Evolutionary conservation across 768 basidiomycete genomes (phyloP).

Genomic region (Leccinum rimulosum): DNA sequence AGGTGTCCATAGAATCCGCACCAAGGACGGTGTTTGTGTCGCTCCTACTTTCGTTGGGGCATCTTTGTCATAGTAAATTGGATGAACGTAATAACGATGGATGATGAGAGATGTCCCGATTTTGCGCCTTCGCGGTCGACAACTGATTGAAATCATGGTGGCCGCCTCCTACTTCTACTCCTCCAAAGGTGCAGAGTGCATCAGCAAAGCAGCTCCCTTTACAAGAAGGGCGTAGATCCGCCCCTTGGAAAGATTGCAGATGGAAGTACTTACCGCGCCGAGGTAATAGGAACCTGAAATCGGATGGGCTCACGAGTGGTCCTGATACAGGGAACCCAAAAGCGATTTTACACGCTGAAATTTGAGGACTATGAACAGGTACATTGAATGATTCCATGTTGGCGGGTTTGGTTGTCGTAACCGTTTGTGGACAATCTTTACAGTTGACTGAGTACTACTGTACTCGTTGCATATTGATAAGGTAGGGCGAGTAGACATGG

Average conservation of each 20-base stretch:
- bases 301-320: constrained; percentile 6
- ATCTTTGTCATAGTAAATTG: constrained; percentile 69
- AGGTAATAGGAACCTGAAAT: constrained; percentile 50
- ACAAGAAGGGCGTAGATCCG: constrained; percentile 68
- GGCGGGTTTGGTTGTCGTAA: constrained; percentile 71
- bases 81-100: constrained; percentile 9
- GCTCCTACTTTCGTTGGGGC: constrained; percentile 85
- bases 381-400: constrained; percentile 49
- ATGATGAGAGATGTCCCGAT: not conserved
- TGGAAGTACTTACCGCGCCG: constrained; percentile 70
- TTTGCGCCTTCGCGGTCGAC: too few species aligned
- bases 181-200: constrained; percentile 54
- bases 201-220: constrained; percentile 62
- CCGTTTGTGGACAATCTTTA: not conserved
- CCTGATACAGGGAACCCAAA: constrained; percentile 32
- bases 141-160: too few species aligned
- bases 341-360: constrained; percentile 69
- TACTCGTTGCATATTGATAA: not conserved
- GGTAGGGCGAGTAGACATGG: not conserved
- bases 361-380: constrained; percentile 80
- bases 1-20: constrained; percentile 79
- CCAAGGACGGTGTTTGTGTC: constrained; percentile 77
- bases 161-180: constrained; percentile 40
- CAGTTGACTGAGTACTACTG: not conserved
- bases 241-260: constrained; percentile 50